Percentiles rank a stretch among this genome's conserved stretches.
phyloP scores from a whole-genome alignment of 2,329 filamentous ascomycete genomes.

The Dactylonectria estremocensis region DNA sequence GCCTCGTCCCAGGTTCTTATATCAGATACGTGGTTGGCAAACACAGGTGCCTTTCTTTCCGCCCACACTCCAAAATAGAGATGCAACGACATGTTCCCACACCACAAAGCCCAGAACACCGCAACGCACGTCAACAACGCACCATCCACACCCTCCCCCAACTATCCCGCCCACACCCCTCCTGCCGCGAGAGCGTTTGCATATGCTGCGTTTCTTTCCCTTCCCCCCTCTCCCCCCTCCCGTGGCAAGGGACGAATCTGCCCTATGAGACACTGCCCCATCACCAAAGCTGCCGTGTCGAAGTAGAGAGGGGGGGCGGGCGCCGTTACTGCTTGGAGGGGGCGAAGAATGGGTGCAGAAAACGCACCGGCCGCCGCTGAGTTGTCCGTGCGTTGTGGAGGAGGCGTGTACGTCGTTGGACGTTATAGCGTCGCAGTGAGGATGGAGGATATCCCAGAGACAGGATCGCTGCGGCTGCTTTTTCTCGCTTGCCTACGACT shows the following conservation, averaged over 20 bases:
- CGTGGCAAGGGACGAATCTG: not conserved
- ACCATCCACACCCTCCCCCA: constrained; percentile 17
- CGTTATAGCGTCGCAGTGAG: not conserved
- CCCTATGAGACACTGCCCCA: constrained; percentile 62
- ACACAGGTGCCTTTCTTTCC: constrained; percentile 18
- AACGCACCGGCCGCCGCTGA: constrained; percentile 45
- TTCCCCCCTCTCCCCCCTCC: constrained; percentile 6
- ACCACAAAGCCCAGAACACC: constrained; percentile 11
- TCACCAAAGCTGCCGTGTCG: constrained; percentile 51
- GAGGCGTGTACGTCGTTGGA: constrained; percentile 39
- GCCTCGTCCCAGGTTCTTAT: constrained; percentile 2
- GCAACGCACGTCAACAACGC: constrained; percentile 17
- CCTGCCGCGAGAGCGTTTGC: constrained; percentile 24
- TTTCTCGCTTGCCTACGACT: not conserved
- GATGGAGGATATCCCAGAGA: not conserved
- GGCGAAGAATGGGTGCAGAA: not conserved
- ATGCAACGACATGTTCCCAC: not conserved
- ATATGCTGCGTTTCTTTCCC: constrained; percentile 13
- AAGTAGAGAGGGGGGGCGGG: too few relatives aligned
- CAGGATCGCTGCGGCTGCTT: not conserved
- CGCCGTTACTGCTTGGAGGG: not conserved
- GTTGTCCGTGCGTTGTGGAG: constrained; percentile 54
- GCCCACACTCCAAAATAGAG: constrained; percentile 3
- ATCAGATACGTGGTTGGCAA: constrained; percentile 23
- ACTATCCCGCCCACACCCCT: not conserved